Base-by-base conservation (phyloP, 768 basidiomycete genomes). In the Termitomyces sp. region DNA sequence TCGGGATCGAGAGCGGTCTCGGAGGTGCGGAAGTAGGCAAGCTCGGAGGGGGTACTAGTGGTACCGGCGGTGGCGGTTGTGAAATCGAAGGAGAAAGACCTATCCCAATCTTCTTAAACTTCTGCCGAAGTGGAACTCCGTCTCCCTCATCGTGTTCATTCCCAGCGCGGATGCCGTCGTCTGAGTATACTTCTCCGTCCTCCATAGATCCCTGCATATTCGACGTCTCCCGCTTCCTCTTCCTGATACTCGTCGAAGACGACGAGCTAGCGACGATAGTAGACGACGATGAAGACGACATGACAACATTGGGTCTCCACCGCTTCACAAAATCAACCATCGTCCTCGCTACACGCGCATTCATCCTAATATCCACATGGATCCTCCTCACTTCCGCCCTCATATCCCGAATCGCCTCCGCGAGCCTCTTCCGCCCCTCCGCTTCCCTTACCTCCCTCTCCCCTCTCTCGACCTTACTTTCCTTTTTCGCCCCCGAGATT, bases 281-380 rank as follows among this genome's bases (percentile, higher is more conserved):
- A 39, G 42, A 42, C 54, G 30, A 30, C 20, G 11, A 30, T 6
- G 54, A 54, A 7, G 53, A 39, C 6, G 27, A 18, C 22, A 12
- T 9, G 18, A 18, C 3, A 6, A 0, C 18, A 11, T 11, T 3
- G 1, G 62, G 63, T 5, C 12, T 56, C 61, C 55, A 68, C 55
- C 0, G 70, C 48, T 68, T 67, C 54, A 90, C 75, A 61, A 83
- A 88, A 9, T 76, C 75, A 8, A 83, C 66, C 72, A 91, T 71
- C 6, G 79, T 77, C 71, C 77, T 83, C 63, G 78, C 67, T 20
- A 88, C 83, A 7, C 81, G 75, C 2, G 65, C 62, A 60, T 92
- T 92, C 75, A 83, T 76, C 56, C 89, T 77, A 33, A 93, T 81
- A 69, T 92, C 90, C 22, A 76, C 69, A 64, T 91, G 85, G 34